Base-by-base conservation (phyloP, 116 monocot species). In the Cymodocea nodosa region DNA sequence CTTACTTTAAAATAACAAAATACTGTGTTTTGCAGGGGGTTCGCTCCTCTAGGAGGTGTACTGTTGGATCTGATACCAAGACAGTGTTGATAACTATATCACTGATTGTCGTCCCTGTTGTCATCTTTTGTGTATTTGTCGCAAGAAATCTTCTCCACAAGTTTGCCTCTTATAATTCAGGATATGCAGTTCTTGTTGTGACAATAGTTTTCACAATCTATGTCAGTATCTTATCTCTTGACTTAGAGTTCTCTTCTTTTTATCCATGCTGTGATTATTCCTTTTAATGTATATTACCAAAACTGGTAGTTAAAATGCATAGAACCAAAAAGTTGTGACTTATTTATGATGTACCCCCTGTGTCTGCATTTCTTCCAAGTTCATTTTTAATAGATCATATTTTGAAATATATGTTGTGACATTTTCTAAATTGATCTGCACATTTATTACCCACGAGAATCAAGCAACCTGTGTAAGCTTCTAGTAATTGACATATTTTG, bases 101-200 rank as follows among this genome's bases (percentile, higher is more conserved):
- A 53, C 83, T 95, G 67, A 79, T 90, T 62, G 72, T 85, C 25
- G 67, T 77, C 23, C 90, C 90, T 20, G 68, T 83, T 68, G 73
- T 78, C 35, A 80, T 95, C 69, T 95, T 95, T 53, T 95, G 94
- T 66, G 81, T 85, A 36, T 90, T 95, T 83, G 83, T 95, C 54
- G 94, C 77, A 58, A 85, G 79, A 59, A 72, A 90, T 87, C 83
- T 95, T 62, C 75, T 82, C 50, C 87, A 94, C 79, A 83, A 66
- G 52, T 94, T 94, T 79, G 44, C 82, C 66, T 50, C 74, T 63
- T 83, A 94, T 68, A 77, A 86, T 78, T 80, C 87, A 68, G 94
- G 94, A 84, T 94, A 84, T 74, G 87, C 79, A 34, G 65, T 94
- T 66, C 71, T 90, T 55, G 57, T 56, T 12, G 73, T 81, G 60